Base-by-base conservation (phyloP, 169 alveolate species). In the Eimeria falciformis region DNA sequence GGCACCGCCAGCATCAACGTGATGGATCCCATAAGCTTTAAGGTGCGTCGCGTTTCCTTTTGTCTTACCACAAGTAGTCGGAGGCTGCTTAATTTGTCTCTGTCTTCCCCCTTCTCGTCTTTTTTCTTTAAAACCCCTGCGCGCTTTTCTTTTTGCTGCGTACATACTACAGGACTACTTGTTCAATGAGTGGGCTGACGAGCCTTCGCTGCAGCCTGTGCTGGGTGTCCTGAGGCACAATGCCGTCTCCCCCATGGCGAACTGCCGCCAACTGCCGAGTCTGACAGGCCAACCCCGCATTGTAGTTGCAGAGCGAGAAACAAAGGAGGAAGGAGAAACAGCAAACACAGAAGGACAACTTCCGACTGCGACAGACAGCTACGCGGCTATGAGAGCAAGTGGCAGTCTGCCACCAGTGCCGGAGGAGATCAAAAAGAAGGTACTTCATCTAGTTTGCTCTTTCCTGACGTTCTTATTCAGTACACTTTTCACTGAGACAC, bases 1-100 rank as follows among this genome's bases (percentile, higher is more conserved):
- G 92, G 92, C 0, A n/a, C 92, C 50, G 92, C 92, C 21, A 40
- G 58, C 27, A 66, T 86, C 45, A 65, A 69, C 25, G 78, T 86
- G 23, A 25, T 58, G 21, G 29, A 11, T 9, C 92, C 92, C 37
- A 47, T 68, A 17, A 47, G 81, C 46, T 68, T 86, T 75, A 86
- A 58, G 71, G 92, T 87, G 50, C 68, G 82, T 53, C 47, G n/a
- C 65, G 14, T 18, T 45, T 14, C 5, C 45, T 37, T 18, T 12
- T 27, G 9, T 62, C 33, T 21, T 5, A 5, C 25, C 27, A 5
- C 27, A 14, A 12, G 62, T 14, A 11, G n/a, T 50, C 62, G 7
- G 62, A 11, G n/a, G 14, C 14, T 50, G 14, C 14, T 14, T 14
- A 50, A 50, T 9, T 7, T 14, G 62, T 14, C 62, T 50, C 62